Base-by-base conservation (phyloP, 257 asterid species). In the Jacaranda mimosifolia region DNA sequence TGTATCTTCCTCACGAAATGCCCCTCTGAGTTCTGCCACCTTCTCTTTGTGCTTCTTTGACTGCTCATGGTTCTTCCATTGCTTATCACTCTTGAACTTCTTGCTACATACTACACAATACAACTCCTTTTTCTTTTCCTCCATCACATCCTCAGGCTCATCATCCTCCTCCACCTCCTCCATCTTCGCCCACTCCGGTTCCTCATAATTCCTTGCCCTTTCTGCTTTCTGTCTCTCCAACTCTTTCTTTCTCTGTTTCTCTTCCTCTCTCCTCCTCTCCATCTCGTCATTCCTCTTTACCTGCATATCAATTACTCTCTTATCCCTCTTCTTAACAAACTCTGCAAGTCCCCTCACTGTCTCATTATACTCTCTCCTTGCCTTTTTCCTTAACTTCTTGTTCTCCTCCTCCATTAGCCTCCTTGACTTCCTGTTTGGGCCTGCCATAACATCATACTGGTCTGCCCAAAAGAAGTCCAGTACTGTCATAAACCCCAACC, bases 41-140 rank as follows among this genome's bases (percentile, higher is more conserved):
- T 89, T 96, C 80, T 96, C 97, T 84, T 91, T 96, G 84, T 96
- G 99, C 87, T 96, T 96, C 85, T 90, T 96, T 8, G 97, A 96
- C 85, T 90, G 98, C 83, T 96, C 97, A 4, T 96, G 98, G 86
- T 96, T 96, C 85, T 88, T 90, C 99, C 98, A 96, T 82, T 96
- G 99, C 80, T 91, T 96, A 72, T 96, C 98, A 59, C 95, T 93
- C 92, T 86, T 96, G 80, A 96, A 96, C 86, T 90, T 96, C 90
- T 93, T 91, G 83, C 97, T 86, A 42, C 99, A 96, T 35, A 86
- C 96, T 43, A 96, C 92, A 79, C 99, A 96, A 73, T 93, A 96
- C 15, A 91, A 85, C 82, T 96, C 97, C 0, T 82, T 81, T 80
- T 65, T 87, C 85, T 83, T 86, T 60, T 91, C 97, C 80, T 84